Percentiles rank a stretch among this genome's conserved stretches.
Evolutionary conservation across 768 basidiomycete species (phyloP).

Genomic region (Chiua virens): DNA sequence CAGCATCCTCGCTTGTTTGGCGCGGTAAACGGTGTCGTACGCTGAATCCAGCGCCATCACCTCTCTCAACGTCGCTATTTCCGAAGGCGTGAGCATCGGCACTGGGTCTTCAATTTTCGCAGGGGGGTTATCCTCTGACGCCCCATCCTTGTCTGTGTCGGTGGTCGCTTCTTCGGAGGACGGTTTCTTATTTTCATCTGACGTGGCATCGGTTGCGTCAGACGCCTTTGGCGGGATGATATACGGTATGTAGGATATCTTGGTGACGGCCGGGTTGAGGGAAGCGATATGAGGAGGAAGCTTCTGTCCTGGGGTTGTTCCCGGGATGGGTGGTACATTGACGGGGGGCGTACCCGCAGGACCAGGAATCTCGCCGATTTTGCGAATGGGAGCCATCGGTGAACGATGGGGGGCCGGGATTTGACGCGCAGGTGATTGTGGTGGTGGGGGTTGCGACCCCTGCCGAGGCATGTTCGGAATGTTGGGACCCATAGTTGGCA

Average conservation of each 20-base stretch:
- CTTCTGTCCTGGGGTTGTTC: slow-evolving; percentile 29
- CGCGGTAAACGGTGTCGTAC: slow-evolving; percentile 49
- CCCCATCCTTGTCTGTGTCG: slow-evolving; percentile 21
- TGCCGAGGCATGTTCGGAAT: slow-evolving; percentile 18
- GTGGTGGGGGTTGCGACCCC: slow-evolving; percentile 27
- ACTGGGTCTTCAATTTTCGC: slow-evolving; percentile 27
- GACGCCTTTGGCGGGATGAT: slow-evolving; percentile 17
- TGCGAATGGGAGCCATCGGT: slow-evolving; percentile 21
- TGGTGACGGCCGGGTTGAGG: slow-evolving; percentile 33
- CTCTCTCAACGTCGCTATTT: slow-evolving; percentile 33
- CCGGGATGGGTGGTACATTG: slow-evolving; percentile 24
- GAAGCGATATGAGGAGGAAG: slow-evolving; percentile 34
- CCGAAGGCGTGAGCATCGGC: slow-evolving; percentile 27
- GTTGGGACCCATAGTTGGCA: slow-evolving; percentile 8
- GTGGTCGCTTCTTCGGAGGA: background rate
- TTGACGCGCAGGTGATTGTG: slow-evolving; percentile 26
- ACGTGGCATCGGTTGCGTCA: slow-evolving; percentile 15
- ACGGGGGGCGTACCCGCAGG: slow-evolving; percentile 11
- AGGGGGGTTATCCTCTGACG: slow-evolving; percentile 11
- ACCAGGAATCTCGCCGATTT: slow-evolving; percentile 18
- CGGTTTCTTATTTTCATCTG: slow-evolving; percentile 27
- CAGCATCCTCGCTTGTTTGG: slow-evolving; percentile 51
- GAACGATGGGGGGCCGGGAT: slow-evolving; percentile 20
- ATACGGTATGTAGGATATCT: slow-evolving; percentile 29
- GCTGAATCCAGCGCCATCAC: slow-evolving; percentile 39